A percentile compares a stretch with the other conserved stretches of the same genome.
Conservation (phyloP, 176 grass and related monocot species). For the Aegilops speltoides region DNA sequence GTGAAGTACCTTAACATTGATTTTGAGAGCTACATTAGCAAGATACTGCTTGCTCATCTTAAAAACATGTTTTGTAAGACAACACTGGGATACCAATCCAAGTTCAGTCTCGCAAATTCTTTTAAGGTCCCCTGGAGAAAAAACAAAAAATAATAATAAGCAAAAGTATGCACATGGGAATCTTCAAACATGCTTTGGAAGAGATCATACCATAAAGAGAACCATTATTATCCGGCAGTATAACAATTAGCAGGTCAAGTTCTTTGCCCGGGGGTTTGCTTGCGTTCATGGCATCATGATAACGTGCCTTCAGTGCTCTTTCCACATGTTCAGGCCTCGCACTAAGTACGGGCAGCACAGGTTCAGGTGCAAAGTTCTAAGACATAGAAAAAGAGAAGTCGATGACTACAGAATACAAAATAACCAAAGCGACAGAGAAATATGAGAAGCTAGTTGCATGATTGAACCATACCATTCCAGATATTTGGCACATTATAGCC, state of each 20-base stretch:
- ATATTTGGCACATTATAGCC: constrained; percentile 86
- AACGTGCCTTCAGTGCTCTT: constrained; percentile 68
- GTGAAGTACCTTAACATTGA: constrained; percentile 86
- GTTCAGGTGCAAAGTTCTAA: constrained; percentile 71
- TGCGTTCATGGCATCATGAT: constrained; percentile 77
- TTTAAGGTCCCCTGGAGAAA: constrained; percentile 79
- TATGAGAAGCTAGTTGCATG: constrained; percentile 9
- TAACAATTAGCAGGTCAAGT: constrained; percentile 86
- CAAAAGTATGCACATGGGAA: constrained; percentile 8
- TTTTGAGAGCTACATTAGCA: constrained; percentile 95
- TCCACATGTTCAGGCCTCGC: constrained; percentile 81
- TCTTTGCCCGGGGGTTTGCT: constrained; percentile 60
- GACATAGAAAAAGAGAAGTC: neutral
- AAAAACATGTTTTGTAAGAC: constrained; percentile 93
- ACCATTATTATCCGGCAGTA: constrained; percentile 86
- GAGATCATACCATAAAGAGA: constrained; percentile 69
- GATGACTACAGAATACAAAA: neutral
- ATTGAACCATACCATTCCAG: constrained; percentile 71
- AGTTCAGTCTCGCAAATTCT: constrained; percentile 96
- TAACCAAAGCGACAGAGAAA: neutral
- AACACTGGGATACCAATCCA: constrained; percentile 95
- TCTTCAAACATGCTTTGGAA: neutral
- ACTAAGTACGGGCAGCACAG: constrained; percentile 67
- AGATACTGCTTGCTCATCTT: constrained; percentile 97
- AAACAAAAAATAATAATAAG: neutral